Percentiles rank a stretch among this genome's conserved stretches.
These are phyloP conservation scores for Amniculicola lignicola DNA, from an alignment of 495 filamentous ascomycete species.

Conservation along the genomic window DNA sequence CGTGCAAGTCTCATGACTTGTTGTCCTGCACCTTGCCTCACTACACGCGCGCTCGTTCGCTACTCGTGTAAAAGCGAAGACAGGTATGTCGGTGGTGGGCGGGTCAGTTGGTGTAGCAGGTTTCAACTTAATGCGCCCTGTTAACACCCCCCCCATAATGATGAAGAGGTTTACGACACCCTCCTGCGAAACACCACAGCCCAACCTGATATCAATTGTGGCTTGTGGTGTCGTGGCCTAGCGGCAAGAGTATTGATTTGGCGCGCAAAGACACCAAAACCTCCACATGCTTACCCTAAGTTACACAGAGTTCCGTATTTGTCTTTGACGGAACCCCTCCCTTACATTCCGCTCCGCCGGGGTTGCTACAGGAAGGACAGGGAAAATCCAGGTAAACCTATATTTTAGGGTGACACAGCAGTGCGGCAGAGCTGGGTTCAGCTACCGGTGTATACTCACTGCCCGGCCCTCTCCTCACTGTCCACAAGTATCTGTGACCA, in stretches of 20 bases:
- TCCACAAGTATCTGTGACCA: background rate
- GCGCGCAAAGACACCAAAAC: too few relatives aligned
- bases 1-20: constrained; percentile 24
- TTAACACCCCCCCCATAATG: background rate
- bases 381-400: constrained; percentile 24
- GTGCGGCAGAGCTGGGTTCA: constrained; percentile 21
- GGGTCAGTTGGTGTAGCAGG: constrained; percentile 2
- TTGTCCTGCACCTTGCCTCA: background rate
- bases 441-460: constrained; percentile 7
- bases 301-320: background rate
- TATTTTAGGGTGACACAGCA: constrained; percentile 25
- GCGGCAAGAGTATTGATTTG: too few relatives aligned
- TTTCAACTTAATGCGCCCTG: constrained; percentile 18
- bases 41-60: constrained; percentile 11
- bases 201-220: too few relatives aligned
- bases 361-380: constrained; percentile 7
- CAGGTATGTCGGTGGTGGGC: background rate
- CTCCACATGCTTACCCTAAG: background rate
- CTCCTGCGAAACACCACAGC: too few relatives aligned
- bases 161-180: too few relatives aligned
- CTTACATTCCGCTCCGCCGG: constrained; percentile 27
- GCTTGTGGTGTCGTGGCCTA: too few relatives aligned
- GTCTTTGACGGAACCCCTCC: constrained; percentile 28
- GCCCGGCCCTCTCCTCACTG: constrained; percentile 3
- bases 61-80: background rate